A percentile compares a stretch with the other conserved stretches of the same genome.
Conservation (phyloP, 2,329 filamentous ascomycete genomes). For the Cladosporium sp. region DNA sequence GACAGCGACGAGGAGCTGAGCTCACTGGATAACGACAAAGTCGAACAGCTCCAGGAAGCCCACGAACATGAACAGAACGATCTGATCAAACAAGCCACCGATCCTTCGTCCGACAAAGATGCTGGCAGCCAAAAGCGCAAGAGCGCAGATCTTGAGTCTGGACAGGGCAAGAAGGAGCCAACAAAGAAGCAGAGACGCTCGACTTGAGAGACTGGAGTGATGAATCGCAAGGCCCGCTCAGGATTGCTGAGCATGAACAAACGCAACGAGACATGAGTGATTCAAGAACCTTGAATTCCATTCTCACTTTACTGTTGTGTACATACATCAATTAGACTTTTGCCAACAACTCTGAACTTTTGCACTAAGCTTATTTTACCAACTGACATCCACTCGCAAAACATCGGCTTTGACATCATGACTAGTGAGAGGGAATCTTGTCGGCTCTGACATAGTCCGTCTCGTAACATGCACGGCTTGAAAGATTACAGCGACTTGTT, state of each 20-base stretch:
- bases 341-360: background rate
- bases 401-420: background rate
- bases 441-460: background rate
- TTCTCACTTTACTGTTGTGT: background rate
- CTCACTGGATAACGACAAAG: background rate
- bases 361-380: background rate
- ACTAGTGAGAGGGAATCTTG: background rate
- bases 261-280: background rate
- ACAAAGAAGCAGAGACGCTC: background rate
- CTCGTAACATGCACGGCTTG: background rate
- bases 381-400: background rate
- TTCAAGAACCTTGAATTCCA: background rate
- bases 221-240: background rate
- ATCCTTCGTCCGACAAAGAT: background rate
- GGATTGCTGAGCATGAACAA: background rate
- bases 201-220: background rate
- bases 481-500: background rate
- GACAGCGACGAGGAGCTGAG: background rate
- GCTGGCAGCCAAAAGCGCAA: background rate
- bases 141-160: background rate
- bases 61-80: background rate
- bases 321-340: background rate
- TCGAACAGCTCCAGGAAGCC: background rate
- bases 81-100: background rate
- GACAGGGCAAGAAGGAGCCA: background rate